These are phyloP conservation scores for Acanthamoeba polyphaga DNA, from an alignment of 208 protist species.

Conservation along the genomic window DNA sequence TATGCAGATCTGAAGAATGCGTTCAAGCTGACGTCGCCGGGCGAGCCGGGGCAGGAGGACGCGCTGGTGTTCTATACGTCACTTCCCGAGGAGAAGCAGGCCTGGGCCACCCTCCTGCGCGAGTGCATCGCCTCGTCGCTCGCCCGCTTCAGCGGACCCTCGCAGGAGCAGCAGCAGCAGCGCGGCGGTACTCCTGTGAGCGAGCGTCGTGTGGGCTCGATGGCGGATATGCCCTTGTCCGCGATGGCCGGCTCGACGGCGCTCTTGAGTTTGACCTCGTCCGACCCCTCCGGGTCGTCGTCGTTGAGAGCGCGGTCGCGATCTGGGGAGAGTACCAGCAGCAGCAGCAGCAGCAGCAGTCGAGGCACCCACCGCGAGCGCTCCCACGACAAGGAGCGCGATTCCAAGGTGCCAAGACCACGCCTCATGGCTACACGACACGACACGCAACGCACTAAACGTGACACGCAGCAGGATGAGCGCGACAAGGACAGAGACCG, in stretches of 20 bases:
- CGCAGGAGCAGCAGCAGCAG: background rate
- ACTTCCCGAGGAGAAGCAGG: constrained; percentile 21
- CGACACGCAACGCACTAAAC: background rate
- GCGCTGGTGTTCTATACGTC: background rate
- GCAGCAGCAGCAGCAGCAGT: background rate
- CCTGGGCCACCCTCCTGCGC: background rate
- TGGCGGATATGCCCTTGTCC: background rate
- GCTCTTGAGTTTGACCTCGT: background rate
- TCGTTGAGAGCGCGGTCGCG: background rate
- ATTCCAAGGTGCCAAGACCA: background rate
- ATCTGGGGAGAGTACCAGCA: background rate
- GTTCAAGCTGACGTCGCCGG: background rate
- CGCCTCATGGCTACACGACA: background rate
- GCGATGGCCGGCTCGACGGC: background rate
- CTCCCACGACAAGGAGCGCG: background rate
- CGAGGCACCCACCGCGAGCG: background rate
- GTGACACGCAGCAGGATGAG: background rate
- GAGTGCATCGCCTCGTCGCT: background rate
- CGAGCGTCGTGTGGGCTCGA: background rate
- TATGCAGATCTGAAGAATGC: background rate
- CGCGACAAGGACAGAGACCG: background rate
- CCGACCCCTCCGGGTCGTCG: background rate
- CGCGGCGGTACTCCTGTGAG: background rate
- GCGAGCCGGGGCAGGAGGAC: background rate
- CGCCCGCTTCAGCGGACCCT: background rate